Conservation (phyloP, 352 stramenopile species). For the Phytophthora meadii region DNA sequence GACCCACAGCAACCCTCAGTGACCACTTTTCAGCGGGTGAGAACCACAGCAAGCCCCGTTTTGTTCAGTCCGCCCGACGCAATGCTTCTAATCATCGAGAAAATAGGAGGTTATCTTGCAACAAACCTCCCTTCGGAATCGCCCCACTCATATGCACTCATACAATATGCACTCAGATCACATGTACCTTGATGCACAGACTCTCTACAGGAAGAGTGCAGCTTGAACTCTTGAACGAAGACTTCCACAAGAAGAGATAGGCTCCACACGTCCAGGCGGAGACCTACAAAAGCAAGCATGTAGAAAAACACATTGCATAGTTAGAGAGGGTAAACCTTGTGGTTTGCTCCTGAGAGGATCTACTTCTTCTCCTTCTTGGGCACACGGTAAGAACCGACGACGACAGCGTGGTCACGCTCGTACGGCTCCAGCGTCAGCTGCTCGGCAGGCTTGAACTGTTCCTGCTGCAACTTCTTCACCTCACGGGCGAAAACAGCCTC, state of each 20-base stretch:
- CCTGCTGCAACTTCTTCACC: conserved; percentile 98
- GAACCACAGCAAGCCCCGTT: conserved; percentile 40
- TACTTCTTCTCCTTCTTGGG: conserved; percentile 95
- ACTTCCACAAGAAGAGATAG: conserved; percentile 25
- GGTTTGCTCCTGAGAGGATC: conserved; percentile 25
- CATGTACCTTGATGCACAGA: neutral
- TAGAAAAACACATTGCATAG: conserved; percentile 50
- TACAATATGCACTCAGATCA: conserved; percentile 20
- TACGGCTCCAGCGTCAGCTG: conserved; percentile 99
- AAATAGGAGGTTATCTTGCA: conserved; percentile 34
- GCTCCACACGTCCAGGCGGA: conserved; percentile 38
- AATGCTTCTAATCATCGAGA: conserved; percentile 88
- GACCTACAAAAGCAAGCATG: conserved; percentile 42
- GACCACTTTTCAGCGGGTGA: conserved; percentile 84
- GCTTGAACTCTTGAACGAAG: conserved; percentile 24
- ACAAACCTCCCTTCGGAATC: conserved; percentile 33
- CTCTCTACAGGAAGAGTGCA: conserved; percentile 28
- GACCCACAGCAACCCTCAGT: conserved; percentile 24
- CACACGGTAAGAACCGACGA: conserved; percentile 97
- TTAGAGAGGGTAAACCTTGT: conserved; percentile 40
- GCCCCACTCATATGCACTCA: conserved; percentile 36
- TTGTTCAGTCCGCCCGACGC: conserved; percentile 90
- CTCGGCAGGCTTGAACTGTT: conserved; percentile 99
- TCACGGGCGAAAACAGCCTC: conserved; percentile 98
- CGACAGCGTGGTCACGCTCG: conserved; percentile 99